These are phyloP conservation scores for Jaltomata sinuosa DNA, from an alignment of 257 asterid genomes.

Conservation along the genomic window DNA sequence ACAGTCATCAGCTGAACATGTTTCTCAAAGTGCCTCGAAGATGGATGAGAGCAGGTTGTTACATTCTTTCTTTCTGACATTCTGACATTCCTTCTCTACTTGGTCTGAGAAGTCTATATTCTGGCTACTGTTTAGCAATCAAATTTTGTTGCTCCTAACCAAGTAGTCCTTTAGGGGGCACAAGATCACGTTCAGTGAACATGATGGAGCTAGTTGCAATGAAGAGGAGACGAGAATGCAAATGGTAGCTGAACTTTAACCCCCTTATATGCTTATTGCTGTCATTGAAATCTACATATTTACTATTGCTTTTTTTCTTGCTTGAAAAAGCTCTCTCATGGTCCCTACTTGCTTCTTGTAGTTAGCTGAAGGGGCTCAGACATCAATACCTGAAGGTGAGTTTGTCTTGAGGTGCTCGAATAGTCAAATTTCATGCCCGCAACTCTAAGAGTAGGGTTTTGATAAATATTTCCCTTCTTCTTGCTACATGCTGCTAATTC, in stretches of 20 bases:
- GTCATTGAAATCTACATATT: neutral
- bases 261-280: constrained; percentile 9
- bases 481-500: neutral
- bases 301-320: neutral
- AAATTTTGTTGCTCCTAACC: neutral
- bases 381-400: constrained; percentile 67
- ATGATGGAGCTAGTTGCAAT: constrained; percentile 25
- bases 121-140: neutral
- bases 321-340: constrained; percentile 2
- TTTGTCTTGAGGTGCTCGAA: constrained; percentile 11
- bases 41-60: constrained; percentile 45
- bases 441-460: neutral
- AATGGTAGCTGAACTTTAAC: constrained; percentile 27
- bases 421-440: neutral
- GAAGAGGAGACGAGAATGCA: constrained; percentile 34
- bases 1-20: constrained; percentile 30
- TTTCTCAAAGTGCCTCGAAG: constrained; percentile 26
- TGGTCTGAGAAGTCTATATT: neutral
- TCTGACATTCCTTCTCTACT: neutral
- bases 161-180: constrained; percentile 29
- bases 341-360: constrained; percentile 20
- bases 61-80: neutral
- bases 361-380: constrained; percentile 34
- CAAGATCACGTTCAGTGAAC: constrained; percentile 34
- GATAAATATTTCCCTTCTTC: neutral